Percentiles rank a stretch among this genome's conserved stretches.
Conservation (phyloP, 768 basidiomycete species). For the Tylopilus cervinicoccineus region DNA sequence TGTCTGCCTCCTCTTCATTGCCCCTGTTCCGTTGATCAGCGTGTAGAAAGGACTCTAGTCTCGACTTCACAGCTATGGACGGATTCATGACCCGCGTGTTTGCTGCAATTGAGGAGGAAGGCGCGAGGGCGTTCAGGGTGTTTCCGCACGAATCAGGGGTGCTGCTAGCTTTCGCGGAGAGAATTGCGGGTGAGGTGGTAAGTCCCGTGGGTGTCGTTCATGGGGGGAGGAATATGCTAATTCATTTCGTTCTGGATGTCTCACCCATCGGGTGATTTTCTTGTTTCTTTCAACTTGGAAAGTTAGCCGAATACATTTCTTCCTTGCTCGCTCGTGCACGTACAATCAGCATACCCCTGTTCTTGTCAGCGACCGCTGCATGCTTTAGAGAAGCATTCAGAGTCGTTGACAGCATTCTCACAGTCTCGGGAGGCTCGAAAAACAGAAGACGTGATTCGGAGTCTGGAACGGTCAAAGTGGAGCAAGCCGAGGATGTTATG, state of each 20-base stretch:
- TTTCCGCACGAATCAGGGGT: conserved; percentile 82
- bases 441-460: conserved; percentile 6
- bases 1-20: not conserved
- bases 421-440: conserved; percentile 38
- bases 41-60: conserved; percentile 46
- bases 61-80: conserved; percentile 95
- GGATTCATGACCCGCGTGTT: conserved; percentile 75
- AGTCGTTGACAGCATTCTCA: conserved; percentile 72
- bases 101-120: conserved; percentile 64
- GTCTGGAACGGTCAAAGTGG: conserved; percentile 35
- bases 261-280: not conserved
- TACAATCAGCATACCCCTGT: conserved; percentile 64
- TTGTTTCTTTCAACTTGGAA: not conserved
- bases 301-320: conserved; percentile 87
- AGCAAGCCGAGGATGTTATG: conserved; percentile 79
- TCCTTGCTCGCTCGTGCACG: conserved; percentile 75
- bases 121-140: conserved; percentile 74
- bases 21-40: not conserved
- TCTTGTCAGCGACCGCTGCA: conserved; percentile 83
- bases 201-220: conserved; percentile 23
- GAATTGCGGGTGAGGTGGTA: conserved; percentile 82
- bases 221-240: conserved; percentile 1
- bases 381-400: conserved; percentile 86
- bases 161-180: conserved; percentile 76
- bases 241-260: not conserved